Conservation (phyloP, 1,284 basidiomycete genomes). For the Testicularia cyperi region DNA sequence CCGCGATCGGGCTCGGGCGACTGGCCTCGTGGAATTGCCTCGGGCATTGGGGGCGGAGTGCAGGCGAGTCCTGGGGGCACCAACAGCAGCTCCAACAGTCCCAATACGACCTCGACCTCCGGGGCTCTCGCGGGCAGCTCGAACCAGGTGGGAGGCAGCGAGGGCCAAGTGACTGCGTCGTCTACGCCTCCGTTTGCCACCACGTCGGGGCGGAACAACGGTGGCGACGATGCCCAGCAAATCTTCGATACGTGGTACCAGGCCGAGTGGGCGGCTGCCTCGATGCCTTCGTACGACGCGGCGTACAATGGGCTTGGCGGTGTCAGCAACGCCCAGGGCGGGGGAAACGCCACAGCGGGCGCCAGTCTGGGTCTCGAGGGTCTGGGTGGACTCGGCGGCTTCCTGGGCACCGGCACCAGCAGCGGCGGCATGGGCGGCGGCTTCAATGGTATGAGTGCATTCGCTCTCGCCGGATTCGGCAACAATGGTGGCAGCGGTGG, state of each 20-base stretch:
- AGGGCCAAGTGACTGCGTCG: conserved; percentile 15
- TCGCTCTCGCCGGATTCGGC: neutral
- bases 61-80: conserved; percentile 16
- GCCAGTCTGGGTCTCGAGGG: conserved; percentile 17
- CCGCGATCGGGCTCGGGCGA: conserved; percentile 26
- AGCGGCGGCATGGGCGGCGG: neutral
- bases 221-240: conserved; percentile 38
- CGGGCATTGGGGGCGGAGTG: conserved; percentile 2
- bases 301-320: conserved; percentile 26
- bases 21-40: conserved; percentile 8
- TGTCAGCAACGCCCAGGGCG: too few relatives aligned
- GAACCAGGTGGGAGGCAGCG: neutral
- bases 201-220: conserved; percentile 12
- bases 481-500: neutral
- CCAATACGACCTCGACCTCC: conserved; percentile 16
- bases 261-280: conserved; percentile 41
- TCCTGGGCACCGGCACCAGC: neutral
- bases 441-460: neutral
- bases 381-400: conserved; percentile 4
- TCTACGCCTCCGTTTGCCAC: conserved; percentile 15
- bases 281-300: conserved; percentile 36
- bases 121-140: conserved; percentile 2
- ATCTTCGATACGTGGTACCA: conserved; percentile 44
- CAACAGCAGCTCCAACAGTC: conserved; percentile 22
- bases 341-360: too few relatives aligned